A percentile compares a stretch with the other conserved stretches of the same genome.
Evolutionary conservation across 768 basidiomycete genomes (phyloP).

Genomic region (Termitomyces titanicus): DNA sequence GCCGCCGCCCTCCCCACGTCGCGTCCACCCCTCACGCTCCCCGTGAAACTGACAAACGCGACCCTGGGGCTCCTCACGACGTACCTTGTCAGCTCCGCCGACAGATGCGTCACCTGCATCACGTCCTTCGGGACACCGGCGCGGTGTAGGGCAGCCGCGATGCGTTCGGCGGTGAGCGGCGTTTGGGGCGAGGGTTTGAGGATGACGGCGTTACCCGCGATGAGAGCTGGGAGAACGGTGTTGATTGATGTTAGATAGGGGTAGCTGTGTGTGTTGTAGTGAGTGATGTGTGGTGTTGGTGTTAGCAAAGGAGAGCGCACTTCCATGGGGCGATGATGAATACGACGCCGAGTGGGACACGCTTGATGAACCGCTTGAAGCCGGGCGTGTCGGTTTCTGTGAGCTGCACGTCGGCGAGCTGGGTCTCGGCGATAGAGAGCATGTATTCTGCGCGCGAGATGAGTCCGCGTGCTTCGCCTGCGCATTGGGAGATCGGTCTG

Average conservation of each 20-base stretch:
- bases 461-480: slow-evolving; percentile 79
- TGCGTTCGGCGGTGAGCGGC: slow-evolving; percentile 81
- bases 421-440: slow-evolving; percentile 74
- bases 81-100: slow-evolving; percentile 54
- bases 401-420: slow-evolving; percentile 72
- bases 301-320: slow-evolving; percentile 38
- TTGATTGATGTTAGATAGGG: slow-evolving; percentile 92
- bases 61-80: slow-evolving; percentile 64
- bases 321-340: slow-evolving; percentile 93
- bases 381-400: slow-evolving; percentile 79
- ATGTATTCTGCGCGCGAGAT: slow-evolving; percentile 82
- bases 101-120: slow-evolving; percentile 74
- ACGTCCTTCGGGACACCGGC: slow-evolving; percentile 79
- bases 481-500: slow-evolving; percentile 75
- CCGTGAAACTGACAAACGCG: slow-evolving; percentile 89
- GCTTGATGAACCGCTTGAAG: slow-evolving; percentile 79
- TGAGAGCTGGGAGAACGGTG: slow-evolving; percentile 84
- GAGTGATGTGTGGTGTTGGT: not conserved
- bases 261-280: slow-evolving; percentile 45
- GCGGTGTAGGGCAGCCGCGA: slow-evolving; percentile 59
- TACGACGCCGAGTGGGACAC: slow-evolving; percentile 82
- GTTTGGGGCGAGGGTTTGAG: slow-evolving; percentile 98
- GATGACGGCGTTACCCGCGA: slow-evolving; percentile 88
- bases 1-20: slow-evolving; percentile 71
- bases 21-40: slow-evolving; percentile 72